A percentile compares a stretch with the other conserved stretches of the same genome.
phyloP scores from a whole-genome alignment of 1,284 basidiomycete genomes.

The Apiotrichum siamense region DNA sequence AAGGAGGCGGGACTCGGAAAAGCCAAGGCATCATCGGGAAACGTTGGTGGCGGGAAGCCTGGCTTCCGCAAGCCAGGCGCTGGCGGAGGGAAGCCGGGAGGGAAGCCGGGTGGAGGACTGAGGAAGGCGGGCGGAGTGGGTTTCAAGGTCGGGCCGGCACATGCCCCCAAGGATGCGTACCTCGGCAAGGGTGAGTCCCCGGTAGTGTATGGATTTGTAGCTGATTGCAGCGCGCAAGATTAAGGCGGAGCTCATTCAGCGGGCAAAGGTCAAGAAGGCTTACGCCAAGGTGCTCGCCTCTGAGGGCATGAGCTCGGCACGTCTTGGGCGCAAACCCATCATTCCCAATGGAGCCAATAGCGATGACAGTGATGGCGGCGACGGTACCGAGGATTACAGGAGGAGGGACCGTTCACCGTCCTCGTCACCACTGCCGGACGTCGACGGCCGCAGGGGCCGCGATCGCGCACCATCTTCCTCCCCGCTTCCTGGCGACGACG shows the following conservation, averaged over 20 bases:
- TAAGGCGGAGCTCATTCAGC: constrained; percentile 51
- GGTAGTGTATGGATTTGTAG: neutral
- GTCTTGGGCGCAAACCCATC: constrained; percentile 23
- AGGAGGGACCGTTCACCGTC: neutral
- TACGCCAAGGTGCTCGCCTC: constrained; percentile 50
- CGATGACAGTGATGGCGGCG: neutral
- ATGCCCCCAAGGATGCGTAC: constrained; percentile 45
- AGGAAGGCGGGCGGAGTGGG: neutral
- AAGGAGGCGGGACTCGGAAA: constrained; percentile 29
- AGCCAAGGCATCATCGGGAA: constrained; percentile 12
- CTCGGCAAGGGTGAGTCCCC: constrained; percentile 45
- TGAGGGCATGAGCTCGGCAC: constrained; percentile 43
- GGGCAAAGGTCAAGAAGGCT: constrained; percentile 52
- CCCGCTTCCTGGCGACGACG: constrained; percentile 1
- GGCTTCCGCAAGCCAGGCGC: neutral
- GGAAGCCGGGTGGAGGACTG: neutral
- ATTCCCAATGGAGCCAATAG: neutral
- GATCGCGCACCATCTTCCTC: constrained; percentile 1
- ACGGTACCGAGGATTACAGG: neutral
- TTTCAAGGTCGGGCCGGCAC: constrained; percentile 44
- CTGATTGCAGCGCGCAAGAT: constrained; percentile 48
- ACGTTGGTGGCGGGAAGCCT: neutral
- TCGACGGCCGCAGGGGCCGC: neutral
- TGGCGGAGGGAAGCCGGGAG: neutral
- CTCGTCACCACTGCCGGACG: constrained; percentile 4